These are phyloP conservation scores for Marasmius tenuissimus DNA, from an alignment of 1,284 basidiomycete species.

Conservation along the genomic window DNA sequence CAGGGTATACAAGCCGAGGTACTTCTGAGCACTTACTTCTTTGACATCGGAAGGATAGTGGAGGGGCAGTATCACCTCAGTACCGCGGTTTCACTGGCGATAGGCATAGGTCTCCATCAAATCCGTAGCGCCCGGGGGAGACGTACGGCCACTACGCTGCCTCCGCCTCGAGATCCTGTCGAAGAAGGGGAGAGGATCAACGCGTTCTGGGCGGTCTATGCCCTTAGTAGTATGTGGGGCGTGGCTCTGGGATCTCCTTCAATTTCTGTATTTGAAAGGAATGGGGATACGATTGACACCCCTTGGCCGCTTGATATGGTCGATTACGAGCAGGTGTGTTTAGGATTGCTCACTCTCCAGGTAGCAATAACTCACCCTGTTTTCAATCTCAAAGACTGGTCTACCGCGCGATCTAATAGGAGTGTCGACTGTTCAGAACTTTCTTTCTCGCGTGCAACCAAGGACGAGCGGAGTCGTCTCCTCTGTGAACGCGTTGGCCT, in stretches of 20 bases:
- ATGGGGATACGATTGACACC: neutral
- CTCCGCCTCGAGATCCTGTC: neutral
- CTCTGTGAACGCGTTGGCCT: neutral
- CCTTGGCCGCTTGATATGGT: neutral
- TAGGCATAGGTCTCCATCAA: neutral
- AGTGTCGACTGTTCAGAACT: neutral
- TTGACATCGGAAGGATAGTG: neutral
- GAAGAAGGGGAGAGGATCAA: slow-evolving; percentile 2
- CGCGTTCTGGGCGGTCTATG: neutral
- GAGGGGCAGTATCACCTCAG: neutral
- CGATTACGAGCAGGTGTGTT: neutral
- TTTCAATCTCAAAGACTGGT: neutral
- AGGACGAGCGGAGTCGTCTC: neutral
- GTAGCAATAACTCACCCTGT: neutral
- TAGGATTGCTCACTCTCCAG: neutral
- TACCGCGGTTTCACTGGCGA: neutral
- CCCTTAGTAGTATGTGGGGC: neutral
- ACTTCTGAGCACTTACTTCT: neutral
- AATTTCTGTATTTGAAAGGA: neutral
- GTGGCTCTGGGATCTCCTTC: neutral
- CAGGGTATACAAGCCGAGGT: neutral
- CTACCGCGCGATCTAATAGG: neutral
- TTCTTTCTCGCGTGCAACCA: neutral
- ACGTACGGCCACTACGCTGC: neutral
- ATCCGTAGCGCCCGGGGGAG: neutral